Conservation (phyloP, 441 rosid genomes). For the Monsonia emarginata region DNA sequence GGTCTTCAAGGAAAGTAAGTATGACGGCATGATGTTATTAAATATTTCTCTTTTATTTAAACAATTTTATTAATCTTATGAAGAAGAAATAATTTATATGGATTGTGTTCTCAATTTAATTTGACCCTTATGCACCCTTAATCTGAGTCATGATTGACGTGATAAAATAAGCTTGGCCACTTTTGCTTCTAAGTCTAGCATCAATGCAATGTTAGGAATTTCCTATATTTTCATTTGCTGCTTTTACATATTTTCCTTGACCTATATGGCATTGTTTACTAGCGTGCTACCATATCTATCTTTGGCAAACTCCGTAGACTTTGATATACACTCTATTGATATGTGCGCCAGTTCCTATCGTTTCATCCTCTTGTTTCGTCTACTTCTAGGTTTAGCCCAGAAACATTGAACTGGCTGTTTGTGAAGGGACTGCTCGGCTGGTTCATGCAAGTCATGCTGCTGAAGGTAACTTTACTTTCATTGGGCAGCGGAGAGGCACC, state of each 20-base stretch:
- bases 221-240: background rate
- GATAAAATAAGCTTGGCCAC: background rate
- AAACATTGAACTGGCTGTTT: conserved; percentile 73
- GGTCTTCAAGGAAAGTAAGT: conserved; percentile 86
- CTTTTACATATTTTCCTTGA: background rate
- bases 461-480: conserved; percentile 65
- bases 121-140: background rate
- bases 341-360: background rate
- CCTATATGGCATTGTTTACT: background rate
- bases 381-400: conserved; percentile 65
- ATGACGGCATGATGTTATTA: background rate
- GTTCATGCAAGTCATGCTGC: conserved; percentile 67
- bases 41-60: background rate
- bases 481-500: conserved; percentile 87
- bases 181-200: background rate
- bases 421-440: conserved; percentile 80
- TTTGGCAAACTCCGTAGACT: background rate
- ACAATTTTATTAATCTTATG: background rate
- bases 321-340: background rate
- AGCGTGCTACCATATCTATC: background rate
- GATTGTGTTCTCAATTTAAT: background rate
- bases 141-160: background rate
- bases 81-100: background rate
- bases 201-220: background rate
- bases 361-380: background rate